Evolutionary conservation across 2,329 filamentous ascomycete genomes (phyloP), one percentile per base, ranked within the genome.

Genomic region (Nothophaeocryptopus gaeumannii): DNA sequence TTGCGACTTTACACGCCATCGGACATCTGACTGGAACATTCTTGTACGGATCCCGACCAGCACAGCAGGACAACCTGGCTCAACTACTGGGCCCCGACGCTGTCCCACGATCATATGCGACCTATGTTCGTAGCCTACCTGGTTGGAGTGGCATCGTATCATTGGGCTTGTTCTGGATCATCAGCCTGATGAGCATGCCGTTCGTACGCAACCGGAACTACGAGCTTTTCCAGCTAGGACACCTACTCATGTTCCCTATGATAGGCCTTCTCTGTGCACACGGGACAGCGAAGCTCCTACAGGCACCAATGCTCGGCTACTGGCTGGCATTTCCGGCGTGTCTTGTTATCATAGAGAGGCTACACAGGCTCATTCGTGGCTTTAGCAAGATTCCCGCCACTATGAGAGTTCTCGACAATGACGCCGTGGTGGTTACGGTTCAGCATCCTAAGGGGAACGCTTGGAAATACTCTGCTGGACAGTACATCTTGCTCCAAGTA

Each of bases 201-300:
- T 69, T 68, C 29, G 68, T 82, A 0, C 70, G 79, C 0, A 73
- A 67, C 11, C 74, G 73, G 71, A 78, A 72, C 54, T 81, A 81
- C 45, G 77, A 83, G 55, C 57, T 80, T 14, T 83, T 83, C 53
- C 79, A 82, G 55, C 66, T 81, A 0, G 76, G 74, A 0, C 79
- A 82, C 54, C 53, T 82, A 5, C 72, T 82, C 33, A 81, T 82
- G 76, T 82, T 76, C 36, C 79, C 78, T 8, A 77, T 82, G 14
- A 75, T 82, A 26, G 78, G 74, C 0, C 66, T 82, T 0, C 71
- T 81, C 58, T 76, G 75, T 62, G 78, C 76, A 0, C 80, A 83
- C 55, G 80, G 79, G 0, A 77, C 77, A 0, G 68, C 71, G 0
- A 71, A 63, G 2, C 63, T 82, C 0, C 60, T 82, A 0, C 78